These are phyloP conservation scores for Mucor saturninus DNA, from an alignment of 371 early-diverging fungal species.

Conservation along the genomic window DNA sequence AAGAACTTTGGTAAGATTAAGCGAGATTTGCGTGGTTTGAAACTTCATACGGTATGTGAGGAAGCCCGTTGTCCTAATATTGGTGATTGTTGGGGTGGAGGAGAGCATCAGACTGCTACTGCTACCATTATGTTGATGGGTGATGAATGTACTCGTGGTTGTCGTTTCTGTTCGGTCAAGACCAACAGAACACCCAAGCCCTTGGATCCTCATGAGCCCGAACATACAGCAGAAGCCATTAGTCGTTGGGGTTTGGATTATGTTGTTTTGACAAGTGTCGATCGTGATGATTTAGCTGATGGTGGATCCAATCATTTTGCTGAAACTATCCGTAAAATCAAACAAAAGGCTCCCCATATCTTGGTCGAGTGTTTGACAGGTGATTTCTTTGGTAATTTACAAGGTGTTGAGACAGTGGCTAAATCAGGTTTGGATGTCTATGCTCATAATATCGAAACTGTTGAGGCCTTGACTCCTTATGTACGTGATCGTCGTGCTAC, in stretches of 20 bases:
- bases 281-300: conserved; percentile 94
- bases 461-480: conserved; percentile 86
- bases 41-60: conserved; percentile 93
- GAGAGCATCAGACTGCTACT: conserved; percentile 94
- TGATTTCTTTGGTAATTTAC: conserved; percentile 88
- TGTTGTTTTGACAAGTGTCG: conserved; percentile 96
- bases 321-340: conserved; percentile 85
- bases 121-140: conserved; percentile 99
- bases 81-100: conserved; percentile 97
- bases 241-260: conserved; percentile 97
- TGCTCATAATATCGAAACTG: conserved; percentile 98
- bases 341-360: conserved; percentile 88
- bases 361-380: conserved; percentile 97
- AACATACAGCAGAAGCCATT: conserved; percentile 94
- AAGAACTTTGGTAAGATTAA: conserved; percentile 82
- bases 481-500: conserved; percentile 96
- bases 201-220: conserved; percentile 93
- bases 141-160: conserved; percentile 97
- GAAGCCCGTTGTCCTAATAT: conserved; percentile 98
- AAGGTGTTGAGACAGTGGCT: conserved; percentile 83
- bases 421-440: conserved; percentile 94
- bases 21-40: conserved; percentile 88
- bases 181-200: conserved; percentile 89
- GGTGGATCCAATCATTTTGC: conserved; percentile 97
- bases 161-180: conserved; percentile 98